phyloP scores from a whole-genome alignment of 371 early-diverging fungal genomes.

The Rhizopus delemar region DNA sequence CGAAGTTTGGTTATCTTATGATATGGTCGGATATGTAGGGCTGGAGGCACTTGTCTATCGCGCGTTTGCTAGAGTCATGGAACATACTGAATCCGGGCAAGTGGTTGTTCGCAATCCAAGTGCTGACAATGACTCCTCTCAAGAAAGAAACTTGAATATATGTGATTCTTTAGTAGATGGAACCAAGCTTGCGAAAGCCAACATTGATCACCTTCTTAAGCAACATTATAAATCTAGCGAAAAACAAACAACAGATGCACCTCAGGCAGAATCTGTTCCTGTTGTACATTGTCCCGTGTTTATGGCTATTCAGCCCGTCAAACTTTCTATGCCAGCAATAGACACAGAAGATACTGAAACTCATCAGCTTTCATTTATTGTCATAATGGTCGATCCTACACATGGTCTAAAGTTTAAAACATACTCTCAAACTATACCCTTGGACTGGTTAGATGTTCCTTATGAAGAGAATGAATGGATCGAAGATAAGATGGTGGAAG shows the following conservation, averaged over 20 bases:
- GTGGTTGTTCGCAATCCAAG: constrained; percentile 60
- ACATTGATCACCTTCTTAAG: constrained; percentile 25
- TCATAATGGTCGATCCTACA: constrained; percentile 63
- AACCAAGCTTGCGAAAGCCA: constrained; percentile 52
- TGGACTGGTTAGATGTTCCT: constrained; percentile 62
- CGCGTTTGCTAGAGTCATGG: constrained; percentile 68
- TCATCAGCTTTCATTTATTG: constrained; percentile 50
- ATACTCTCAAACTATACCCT: constrained; percentile 60
- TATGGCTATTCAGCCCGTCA: constrained; percentile 66
- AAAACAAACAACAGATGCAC: constrained; percentile 18
- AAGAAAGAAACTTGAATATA: constrained; percentile 51
- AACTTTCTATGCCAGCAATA: constrained; percentile 24
- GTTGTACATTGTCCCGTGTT: constrained; percentile 65
- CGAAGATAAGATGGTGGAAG: constrained; percentile 63
- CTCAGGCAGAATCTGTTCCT: constrained; percentile 48
- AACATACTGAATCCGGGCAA: constrained; percentile 68
- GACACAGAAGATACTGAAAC: constrained; percentile 30
- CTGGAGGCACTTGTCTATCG: constrained; percentile 63
- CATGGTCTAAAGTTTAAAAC: constrained; percentile 62
- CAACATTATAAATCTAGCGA: constrained; percentile 19
- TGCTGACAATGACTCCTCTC: constrained; percentile 34
- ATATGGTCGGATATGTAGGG: constrained; percentile 64
- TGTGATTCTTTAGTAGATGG: constrained; percentile 63
- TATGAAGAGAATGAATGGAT: constrained; percentile 74
- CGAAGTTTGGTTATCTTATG: constrained; percentile 65